Evolutionary conservation across 371 early-diverging fungal genomes (phyloP).

Genomic region (Mortierella sp.): DNA sequence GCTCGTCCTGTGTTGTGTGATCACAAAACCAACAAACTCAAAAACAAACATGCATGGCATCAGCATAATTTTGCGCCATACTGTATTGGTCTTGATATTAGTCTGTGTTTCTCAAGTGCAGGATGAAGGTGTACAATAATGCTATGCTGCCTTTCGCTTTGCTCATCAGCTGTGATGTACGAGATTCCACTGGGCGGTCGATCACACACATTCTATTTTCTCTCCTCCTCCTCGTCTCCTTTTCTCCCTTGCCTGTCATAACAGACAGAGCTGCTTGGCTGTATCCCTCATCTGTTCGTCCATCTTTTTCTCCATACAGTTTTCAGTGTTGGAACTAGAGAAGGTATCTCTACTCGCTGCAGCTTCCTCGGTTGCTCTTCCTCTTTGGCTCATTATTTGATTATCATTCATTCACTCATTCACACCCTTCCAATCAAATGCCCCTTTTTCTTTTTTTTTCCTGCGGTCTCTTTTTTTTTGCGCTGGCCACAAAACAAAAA

Average conservation of each 20-base stretch:
- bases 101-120: background rate
- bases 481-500: background rate
- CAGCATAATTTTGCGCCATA: background rate
- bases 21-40: conserved; percentile 11
- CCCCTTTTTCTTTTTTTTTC: background rate
- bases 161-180: background rate
- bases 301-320: background rate
- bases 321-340: background rate
- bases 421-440: background rate
- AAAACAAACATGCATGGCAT: conserved; percentile 22
- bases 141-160: conserved; percentile 5
- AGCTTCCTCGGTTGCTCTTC: background rate
- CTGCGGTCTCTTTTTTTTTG: background rate
- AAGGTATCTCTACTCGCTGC: too few species aligned
- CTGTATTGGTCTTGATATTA: too few species aligned
- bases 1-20: conserved; percentile 11
- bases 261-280: background rate
- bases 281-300: background rate
- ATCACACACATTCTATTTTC: background rate
- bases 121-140: background rate
- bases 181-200: background rate
- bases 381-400: background rate
- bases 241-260: too few species aligned
- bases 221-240: too few species aligned
- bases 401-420: background rate